phyloP scores from a whole-genome alignment of 2,329 filamentous ascomycete genomes.

The Venturia oleaginea region DNA sequence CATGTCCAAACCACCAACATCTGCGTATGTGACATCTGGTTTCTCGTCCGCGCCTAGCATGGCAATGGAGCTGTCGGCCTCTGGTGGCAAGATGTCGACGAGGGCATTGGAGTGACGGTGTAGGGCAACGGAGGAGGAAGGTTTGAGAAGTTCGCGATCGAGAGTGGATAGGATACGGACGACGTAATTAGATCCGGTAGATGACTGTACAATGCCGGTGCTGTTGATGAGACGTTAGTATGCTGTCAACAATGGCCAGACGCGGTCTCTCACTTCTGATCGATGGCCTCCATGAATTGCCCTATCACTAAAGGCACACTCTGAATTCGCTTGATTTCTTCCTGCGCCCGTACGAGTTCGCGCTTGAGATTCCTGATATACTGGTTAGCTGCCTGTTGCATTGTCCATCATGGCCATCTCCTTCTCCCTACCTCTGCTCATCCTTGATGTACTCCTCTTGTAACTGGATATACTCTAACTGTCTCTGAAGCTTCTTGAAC shows the following conservation, averaged over 20 bases:
- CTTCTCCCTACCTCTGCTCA: slow-evolving; percentile 67
- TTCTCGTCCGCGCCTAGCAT: slow-evolving; percentile 97
- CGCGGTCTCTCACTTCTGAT: slow-evolving; percentile 69
- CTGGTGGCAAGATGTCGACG: slow-evolving; percentile 96
- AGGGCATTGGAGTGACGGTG: slow-evolving; percentile 98
- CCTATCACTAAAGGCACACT: slow-evolving; percentile 96
- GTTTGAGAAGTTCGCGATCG: slow-evolving; percentile 95
- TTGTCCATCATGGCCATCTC: neutral
- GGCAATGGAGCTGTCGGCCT: slow-evolving; percentile 96
- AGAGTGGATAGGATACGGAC: slow-evolving; percentile 97
- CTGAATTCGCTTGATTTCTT: slow-evolving; percentile 99
- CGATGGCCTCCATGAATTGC: slow-evolving; percentile 99
- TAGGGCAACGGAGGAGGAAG: slow-evolving; percentile 91
- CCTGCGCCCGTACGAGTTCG: slow-evolving; percentile 91
- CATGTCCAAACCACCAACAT: slow-evolving; percentile 97
- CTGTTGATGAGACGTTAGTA: slow-evolving; percentile 37
- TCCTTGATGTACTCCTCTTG: slow-evolving; percentile 99
- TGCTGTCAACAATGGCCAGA: neutral
- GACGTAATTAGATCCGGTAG: slow-evolving; percentile 97
- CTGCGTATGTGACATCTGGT: slow-evolving; percentile 94
- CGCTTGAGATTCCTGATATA: slow-evolving; percentile 75
- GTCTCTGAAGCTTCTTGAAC: slow-evolving; percentile 91
- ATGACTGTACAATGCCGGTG: slow-evolving; percentile 97
- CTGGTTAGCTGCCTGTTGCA: slow-evolving; percentile 11
- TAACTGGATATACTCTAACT: slow-evolving; percentile 81